phyloP scores from a whole-genome alignment of 345 rosid genomes.

The Erucastrum elatum region DNA sequence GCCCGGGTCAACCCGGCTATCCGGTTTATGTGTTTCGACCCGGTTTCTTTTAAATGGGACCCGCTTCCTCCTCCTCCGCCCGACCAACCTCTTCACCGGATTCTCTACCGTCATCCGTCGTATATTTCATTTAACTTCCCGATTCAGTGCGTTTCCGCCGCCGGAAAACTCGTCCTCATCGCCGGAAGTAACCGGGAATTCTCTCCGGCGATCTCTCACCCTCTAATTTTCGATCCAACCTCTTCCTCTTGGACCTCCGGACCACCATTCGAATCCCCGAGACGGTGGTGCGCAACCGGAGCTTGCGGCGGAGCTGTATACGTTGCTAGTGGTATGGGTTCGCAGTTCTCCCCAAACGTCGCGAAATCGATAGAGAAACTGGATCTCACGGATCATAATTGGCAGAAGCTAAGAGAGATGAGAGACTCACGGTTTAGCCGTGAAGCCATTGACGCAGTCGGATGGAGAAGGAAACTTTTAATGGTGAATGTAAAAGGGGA shows the following conservation, averaged over 20 bases:
- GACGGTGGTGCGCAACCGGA: conserved; percentile 60
- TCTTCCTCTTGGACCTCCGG: conserved; percentile 42
- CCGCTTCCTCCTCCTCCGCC: conserved; percentile 46
- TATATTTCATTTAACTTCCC: conserved; percentile 45
- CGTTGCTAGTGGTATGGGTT: conserved; percentile 50
- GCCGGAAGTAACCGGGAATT: conserved; percentile 45
- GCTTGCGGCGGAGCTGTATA: conserved; percentile 41
- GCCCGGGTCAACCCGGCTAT: conserved; percentile 17
- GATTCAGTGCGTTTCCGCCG: conserved; percentile 49
- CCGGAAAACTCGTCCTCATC: conserved; percentile 44
- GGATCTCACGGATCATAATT: conserved; percentile 33
- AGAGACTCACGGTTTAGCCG: conserved; percentile 54
- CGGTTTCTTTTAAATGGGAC: conserved; percentile 47
- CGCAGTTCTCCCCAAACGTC: conserved; percentile 35
- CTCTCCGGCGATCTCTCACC: conserved; percentile 52
- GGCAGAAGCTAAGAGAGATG: conserved; percentile 45
- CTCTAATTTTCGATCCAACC: conserved; percentile 47
- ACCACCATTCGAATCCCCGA: conserved; percentile 40
- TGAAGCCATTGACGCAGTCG: conserved; percentile 56
- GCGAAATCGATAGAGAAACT: conserved; percentile 53
- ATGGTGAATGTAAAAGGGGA: conserved; percentile 61
- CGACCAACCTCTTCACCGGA: conserved; percentile 43
- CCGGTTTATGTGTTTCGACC: conserved; percentile 44
- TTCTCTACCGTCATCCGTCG: conserved; percentile 53
- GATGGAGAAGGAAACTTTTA: conserved; percentile 49